Conservation (phyloP, 208 protist genomes). For the Trypanosomatidae sp. region DNA sequence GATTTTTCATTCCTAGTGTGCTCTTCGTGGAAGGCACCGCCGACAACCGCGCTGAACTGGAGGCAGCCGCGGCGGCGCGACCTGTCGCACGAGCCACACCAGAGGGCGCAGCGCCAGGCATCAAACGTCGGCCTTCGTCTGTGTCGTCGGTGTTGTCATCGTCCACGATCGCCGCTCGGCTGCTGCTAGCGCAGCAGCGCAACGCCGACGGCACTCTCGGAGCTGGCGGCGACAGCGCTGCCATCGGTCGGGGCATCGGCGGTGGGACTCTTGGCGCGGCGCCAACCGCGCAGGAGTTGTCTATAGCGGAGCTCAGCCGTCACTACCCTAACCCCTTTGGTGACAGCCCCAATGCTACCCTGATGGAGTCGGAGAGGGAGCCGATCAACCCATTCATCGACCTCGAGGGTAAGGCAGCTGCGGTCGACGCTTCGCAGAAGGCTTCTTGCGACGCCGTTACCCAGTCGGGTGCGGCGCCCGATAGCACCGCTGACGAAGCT, state of each 20-base stretch:
- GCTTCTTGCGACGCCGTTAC: no score
- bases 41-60: conserved; percentile 52
- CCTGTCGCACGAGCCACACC: conserved; percentile 59
- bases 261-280: neutral
- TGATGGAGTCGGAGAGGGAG: conserved; percentile 68
- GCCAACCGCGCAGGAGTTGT: conserved; percentile 26
- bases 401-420: conserved; percentile 37
- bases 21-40: conserved; percentile 48
- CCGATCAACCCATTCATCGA: conserved; percentile 79
- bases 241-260: conserved; percentile 1
- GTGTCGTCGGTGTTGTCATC: neutral
- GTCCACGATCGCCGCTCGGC: neutral
- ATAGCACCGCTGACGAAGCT: neutral
- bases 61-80: conserved; percentile 18
- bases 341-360: conserved; percentile 54
- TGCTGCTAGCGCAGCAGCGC: conserved; percentile 1
- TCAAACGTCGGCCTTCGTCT: conserved; percentile 37
- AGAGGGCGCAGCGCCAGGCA: conserved; percentile 67
- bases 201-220: conserved; percentile 13
- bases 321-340: conserved; percentile 87
- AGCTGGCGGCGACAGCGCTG: neutral
- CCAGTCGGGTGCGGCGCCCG: neutral
- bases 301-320: conserved; percentile 63
- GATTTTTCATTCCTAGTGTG: conserved; percentile 46
- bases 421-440: neutral